Evolutionary conservation across 805 yeast species (phyloP), one percentile per base, ranked within the genome.

Genomic region (Wickerhamiella spandovensis): DNA sequence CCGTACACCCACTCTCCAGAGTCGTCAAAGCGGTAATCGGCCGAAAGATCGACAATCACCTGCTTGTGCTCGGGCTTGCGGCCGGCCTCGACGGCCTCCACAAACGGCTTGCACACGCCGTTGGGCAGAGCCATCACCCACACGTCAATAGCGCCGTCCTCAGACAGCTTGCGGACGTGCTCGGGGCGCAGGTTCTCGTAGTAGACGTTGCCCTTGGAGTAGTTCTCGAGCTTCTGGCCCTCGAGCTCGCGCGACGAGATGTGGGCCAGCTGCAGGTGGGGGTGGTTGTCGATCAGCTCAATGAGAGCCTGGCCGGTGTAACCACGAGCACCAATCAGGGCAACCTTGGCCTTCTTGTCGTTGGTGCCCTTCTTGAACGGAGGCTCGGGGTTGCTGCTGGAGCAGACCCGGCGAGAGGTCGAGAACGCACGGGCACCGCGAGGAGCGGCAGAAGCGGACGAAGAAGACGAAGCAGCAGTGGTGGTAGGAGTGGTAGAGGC

Each of bases 81-180:
- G 10, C 59, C 63, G 18, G 58, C 51, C 35, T 66, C 65, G 32
- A 71, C 63, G 10, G 74, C 72, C 39, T 67, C 68, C 6, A 71
- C 75, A 58, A 71, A 70, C n/a, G 75, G 75, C 62, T 66, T 64
- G 62, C 97, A 92, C 38, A 92, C 96, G 46, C 96, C 97, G 65
- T 92, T 92, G 56, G 99, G 99, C 61, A 92, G 75, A 1, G 98
- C 98, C 98, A 94, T 92, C 24, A 94, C 95, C 98, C 99, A 92
- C 48, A 89, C 82, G 62, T 92, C 98, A 52, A 92, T 85, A 49
- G 78, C 84, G 47, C 80, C 78, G 46, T 78, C 71, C 56, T 79
- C 74, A 67, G 90, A 98, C 54, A 92, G 69, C 56, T 72, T 69
- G 62, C 79, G 79, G 56, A 92, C 82, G 59, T 92, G 97, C 61